Evolutionary conservation across 805 yeast species (phyloP), one percentile per base, ranked within the genome.

Genomic region (Yamadazyma endophytica): DNA sequence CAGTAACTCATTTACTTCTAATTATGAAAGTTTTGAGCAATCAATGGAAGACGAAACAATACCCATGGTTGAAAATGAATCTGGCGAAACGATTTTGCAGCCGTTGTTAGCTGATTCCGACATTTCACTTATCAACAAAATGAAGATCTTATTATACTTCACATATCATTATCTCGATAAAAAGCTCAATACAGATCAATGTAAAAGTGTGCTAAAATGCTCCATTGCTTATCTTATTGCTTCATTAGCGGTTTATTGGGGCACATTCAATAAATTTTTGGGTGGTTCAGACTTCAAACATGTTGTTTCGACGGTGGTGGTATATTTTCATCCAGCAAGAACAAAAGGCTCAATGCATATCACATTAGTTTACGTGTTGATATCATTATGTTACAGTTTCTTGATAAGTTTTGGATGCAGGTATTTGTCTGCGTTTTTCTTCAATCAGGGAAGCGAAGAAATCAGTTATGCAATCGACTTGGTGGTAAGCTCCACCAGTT

Each of bases 321-420:
- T 85, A 2, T 86, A 86, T 54, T 85, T 86, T 62, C 92, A 85
- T 49, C 87, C 95, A 0, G 73, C 89, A 2, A 56, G 95, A 29
- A 71, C 92, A 0, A 73, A 75, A 35, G 95, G 95, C 0, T 75
- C 85, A 13, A 85, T 85, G 90, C 71, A 77, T 37, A 87, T 85
- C 49, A 78, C 88, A 9, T 52, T 82, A 12, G 49, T 74, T 26
- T 86, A 75, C 56, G 89, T 80, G 3, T 43, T 67, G 0, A 35
- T 73, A 2, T 63, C 87, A 1, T 54, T 83, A 11, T 31, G 61
- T 4, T 85, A 65, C 57, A 73, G 77, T 26, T 70, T 75, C 33
- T 33, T 64, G 0, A 68, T 79, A 6, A 70, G 83, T 4, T 51
- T 75, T 11, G 41, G 61, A 1, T 70, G 84, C 28, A 70, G 83